Conservation (phyloP, 345 rosid genomes). For the Pistacia atlantica region DNA sequence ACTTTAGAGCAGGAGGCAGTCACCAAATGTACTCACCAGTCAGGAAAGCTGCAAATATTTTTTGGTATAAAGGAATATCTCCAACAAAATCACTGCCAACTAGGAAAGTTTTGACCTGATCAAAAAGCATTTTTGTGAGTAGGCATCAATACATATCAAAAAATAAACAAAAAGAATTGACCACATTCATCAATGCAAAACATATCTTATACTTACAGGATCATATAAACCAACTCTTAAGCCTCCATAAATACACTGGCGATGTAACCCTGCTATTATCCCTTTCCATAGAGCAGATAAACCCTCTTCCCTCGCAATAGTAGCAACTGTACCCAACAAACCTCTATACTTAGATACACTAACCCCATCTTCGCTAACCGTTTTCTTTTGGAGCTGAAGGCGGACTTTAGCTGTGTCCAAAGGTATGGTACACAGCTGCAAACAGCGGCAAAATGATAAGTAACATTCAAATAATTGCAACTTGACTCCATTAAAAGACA, state of each 20-base stretch:
- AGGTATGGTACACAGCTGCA: constrained; percentile 86
- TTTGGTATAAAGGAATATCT: constrained; percentile 78
- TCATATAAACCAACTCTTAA: constrained; percentile 87
- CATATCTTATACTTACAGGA: constrained; percentile 63
- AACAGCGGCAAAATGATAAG: constrained; percentile 3
- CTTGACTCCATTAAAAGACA: background rate
- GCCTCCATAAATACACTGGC: constrained; percentile 91
- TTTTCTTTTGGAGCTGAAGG: constrained; percentile 90
- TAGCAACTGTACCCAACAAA: constrained; percentile 67
- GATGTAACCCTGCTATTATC: constrained; percentile 84
- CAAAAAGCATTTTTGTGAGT: constrained; percentile 29
- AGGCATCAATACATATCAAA: background rate
- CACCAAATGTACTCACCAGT: constrained; percentile 60
- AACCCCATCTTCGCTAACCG: constrained; percentile 50
- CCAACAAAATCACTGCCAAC: constrained; percentile 83
- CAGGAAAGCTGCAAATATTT: constrained; percentile 85
- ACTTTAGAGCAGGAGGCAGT: constrained; percentile 19
- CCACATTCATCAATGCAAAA: constrained; percentile 10
- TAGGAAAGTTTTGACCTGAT: constrained; percentile 81
- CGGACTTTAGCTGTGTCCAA: constrained; percentile 96
- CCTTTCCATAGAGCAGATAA: constrained; percentile 90
- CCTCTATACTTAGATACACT: constrained; percentile 72
- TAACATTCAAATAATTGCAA: background rate
- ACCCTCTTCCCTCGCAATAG: constrained; percentile 93
- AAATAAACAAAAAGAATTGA: background rate